phyloP scores from a whole-genome alignment of 345 rosid species.

The Boechera stricta region DNA sequence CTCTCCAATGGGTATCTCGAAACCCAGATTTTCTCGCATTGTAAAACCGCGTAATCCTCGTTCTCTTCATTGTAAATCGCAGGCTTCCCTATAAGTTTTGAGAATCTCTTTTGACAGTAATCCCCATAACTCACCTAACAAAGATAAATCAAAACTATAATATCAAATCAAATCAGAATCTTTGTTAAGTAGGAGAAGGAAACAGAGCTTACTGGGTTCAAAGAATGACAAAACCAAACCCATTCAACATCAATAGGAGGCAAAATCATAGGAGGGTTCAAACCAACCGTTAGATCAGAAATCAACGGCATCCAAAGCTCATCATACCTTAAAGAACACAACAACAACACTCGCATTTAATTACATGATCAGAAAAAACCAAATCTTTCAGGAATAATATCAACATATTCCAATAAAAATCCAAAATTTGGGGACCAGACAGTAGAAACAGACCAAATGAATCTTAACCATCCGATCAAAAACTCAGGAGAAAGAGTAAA shows the following conservation, averaged over 20 bases:
- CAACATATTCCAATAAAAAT: neutral
- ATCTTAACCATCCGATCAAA: conserved; percentile 29
- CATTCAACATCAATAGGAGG: conserved; percentile 96
- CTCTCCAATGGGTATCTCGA: conserved; percentile 63
- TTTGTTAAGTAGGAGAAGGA: conserved; percentile 18
- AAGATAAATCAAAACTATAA: neutral
- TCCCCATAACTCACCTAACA: conserved; percentile 63
- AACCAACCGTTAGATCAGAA: conserved; percentile 69
- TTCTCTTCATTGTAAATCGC: conserved; percentile 71
- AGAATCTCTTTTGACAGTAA: conserved; percentile 79
- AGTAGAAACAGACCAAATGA: conserved; percentile 3
- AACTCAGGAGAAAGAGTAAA: conserved; percentile 1
- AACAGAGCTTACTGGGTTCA: conserved; percentile 69
- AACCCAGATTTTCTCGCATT: conserved; percentile 71
- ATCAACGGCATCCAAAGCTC: conserved; percentile 97
- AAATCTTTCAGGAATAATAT: neutral
- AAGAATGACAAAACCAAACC: conserved; percentile 95
- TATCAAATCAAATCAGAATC: neutral
- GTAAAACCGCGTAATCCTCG: conserved; percentile 76
- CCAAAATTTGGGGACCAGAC: conserved; percentile 1
- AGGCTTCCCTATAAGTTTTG: conserved; percentile 79
- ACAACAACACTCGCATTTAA: neutral
- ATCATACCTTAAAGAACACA: conserved; percentile 59
- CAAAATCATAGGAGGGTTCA: conserved; percentile 66
- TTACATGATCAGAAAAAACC: conserved; percentile 1